These are phyloP conservation scores for Fusarium pseudocircinatum DNA, from an alignment of 2,329 filamentous ascomycete species.

Conservation along the genomic window DNA sequence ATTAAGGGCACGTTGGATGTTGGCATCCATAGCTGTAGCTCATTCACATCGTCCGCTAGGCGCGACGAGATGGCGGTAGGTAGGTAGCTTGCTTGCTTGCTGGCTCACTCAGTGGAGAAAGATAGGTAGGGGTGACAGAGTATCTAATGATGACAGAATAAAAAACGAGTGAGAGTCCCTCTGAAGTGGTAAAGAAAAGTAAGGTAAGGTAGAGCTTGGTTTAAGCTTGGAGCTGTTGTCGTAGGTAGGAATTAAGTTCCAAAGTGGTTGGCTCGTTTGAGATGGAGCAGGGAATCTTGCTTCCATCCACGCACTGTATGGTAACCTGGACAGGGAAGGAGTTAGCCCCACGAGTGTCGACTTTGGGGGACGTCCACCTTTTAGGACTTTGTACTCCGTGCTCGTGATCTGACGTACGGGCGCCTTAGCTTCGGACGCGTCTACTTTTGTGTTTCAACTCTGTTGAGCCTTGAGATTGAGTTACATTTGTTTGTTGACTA, in stretches of 20 bases:
- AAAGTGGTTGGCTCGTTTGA: slow-evolving; percentile 35
- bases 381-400: slow-evolving; percentile 29
- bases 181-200: neutral
- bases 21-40: slow-evolving; percentile 76
- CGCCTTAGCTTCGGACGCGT: slow-evolving; percentile 3
- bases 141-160: neutral
- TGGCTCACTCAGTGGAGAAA: neutral
- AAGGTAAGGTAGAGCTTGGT: neutral
- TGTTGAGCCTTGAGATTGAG: neutral
- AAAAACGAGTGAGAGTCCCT: neutral
- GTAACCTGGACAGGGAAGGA: slow-evolving; percentile 26
- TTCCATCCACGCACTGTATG: slow-evolving; percentile 25
- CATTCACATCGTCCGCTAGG: slow-evolving; percentile 36
- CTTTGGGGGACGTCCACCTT: slow-evolving; percentile 7
- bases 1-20: slow-evolving; percentile 89
- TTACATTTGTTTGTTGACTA: neutral
- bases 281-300: slow-evolving; percentile 24
- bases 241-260: slow-evolving; percentile 28
- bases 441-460: slow-evolving; percentile 3
- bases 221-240: slow-evolving; percentile 14
- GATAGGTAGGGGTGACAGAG: neutral
- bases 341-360: slow-evolving; percentile 30
- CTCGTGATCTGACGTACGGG: slow-evolving; percentile 27
- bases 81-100: neutral
- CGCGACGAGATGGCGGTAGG: slow-evolving; percentile 14